Evolutionary conservation across 2,329 filamentous ascomycete genomes (phyloP), one percentile per base, ranked within the genome.

Genomic region (Cercospora sp.): DNA sequence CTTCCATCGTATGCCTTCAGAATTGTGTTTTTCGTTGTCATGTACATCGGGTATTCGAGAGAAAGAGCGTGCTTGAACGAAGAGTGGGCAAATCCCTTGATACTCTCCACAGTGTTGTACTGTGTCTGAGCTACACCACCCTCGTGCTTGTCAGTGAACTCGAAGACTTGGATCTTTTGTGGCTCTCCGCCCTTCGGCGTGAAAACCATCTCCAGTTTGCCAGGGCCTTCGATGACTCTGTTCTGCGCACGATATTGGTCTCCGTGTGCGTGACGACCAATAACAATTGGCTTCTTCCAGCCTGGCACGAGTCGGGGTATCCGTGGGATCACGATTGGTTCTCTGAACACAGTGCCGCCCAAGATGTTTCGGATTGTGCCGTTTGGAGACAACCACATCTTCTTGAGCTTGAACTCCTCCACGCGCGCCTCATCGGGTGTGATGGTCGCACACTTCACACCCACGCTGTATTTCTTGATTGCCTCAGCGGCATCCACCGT

Each of bases 21-120:
- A 77, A 99, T 99, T 75, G 95, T 99, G 87, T 98, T 98, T 91
- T 99, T 99, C 83, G 95, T 99, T 87, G 93, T 97, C 94, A 98
- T 96, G 86, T 98, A 99, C 77, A 99, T 86, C n/a, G 95, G 95
- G 74, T 97, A 85, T 72, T 85, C 85, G 88, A 97, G 95, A 81
- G 88, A 86, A 57, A 98, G 84, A 37, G 95, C 94, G 74, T 97
- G 88, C 89, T 97, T 97, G 89, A 99, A 98, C 75, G 90, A 94
- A 71, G 95, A 91, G 80, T 98, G 95, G 66, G 95, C 95, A 78
- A 99, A 99, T 70, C 95, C 95, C 65, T 86, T 84, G 81, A 99
- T 99, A 79, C 91, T 95, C 81, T 97, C 95, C 77, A 95, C 90
- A 28, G 95, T 98, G 88, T 99, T 99, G 87, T 98, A 99, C 86